A percentile compares a stretch with the other conserved stretches of the same genome.
These are phyloP conservation scores for Vigna radiata DNA, from an alignment of 306 rosid genomes.

Conservation along the genomic window DNA sequence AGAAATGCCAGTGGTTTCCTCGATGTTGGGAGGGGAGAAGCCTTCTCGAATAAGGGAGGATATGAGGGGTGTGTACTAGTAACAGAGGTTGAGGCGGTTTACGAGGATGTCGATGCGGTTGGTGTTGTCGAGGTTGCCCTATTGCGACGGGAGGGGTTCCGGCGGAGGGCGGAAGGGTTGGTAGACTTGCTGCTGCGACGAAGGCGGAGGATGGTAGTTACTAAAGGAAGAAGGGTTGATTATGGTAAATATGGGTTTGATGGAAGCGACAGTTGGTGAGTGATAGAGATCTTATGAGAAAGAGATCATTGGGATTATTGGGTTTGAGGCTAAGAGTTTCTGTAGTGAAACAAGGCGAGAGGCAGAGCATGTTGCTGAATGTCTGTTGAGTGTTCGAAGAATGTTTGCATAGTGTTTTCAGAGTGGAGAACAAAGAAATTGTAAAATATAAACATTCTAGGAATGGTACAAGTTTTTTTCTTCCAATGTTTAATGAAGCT, in stretches of 20 bases:
- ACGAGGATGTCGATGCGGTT: constrained; percentile 63
- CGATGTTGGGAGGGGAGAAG: constrained; percentile 70
- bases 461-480: neutral
- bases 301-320: neutral
- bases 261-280: neutral
- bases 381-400: too few species aligned
- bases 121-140: constrained; percentile 57
- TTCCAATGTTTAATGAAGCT: neutral
- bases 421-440: too few species aligned
- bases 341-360: neutral
- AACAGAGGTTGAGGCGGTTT: constrained; percentile 82
- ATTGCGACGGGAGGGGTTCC: constrained; percentile 57
- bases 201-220: neutral
- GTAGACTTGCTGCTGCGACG: constrained; percentile 58
- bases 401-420: too few species aligned
- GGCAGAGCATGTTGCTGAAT: constrained; percentile 20
- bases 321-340: constrained; percentile 15
- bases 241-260: constrained; percentile 27
- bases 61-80: constrained; percentile 76
- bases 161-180: constrained; percentile 93
- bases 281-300: neutral
- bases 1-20: constrained; percentile 75
- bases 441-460: neutral
- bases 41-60: constrained; percentile 69
- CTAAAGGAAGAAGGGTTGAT: constrained; percentile 13